phyloP scores from a whole-genome alignment of 23 red algal species.

The Gracilaria vermiculophylla region DNA sequence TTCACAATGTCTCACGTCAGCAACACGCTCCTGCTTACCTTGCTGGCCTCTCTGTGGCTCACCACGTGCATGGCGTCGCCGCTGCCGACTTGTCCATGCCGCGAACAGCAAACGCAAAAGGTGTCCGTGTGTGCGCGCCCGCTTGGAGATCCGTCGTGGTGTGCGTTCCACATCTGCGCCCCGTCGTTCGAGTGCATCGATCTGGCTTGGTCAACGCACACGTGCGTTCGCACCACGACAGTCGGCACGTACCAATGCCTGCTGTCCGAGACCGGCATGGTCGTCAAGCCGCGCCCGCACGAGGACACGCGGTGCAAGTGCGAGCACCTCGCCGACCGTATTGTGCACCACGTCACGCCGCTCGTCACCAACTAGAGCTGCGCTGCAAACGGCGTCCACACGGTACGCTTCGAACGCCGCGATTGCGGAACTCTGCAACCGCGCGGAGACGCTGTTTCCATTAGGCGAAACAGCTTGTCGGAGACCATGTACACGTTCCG shows the following conservation, averaged over 20 bases:
- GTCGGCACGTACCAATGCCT: slow-evolving; percentile 33
- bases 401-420: background rate
- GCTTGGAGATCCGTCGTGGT: slow-evolving; percentile 49
- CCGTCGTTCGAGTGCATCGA: slow-evolving; percentile 48
- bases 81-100: slow-evolving; percentile 45
- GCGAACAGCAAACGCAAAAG: background rate
- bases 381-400: background rate
- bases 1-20: background rate
- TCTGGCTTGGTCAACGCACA: slow-evolving; percentile 41
- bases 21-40: background rate
- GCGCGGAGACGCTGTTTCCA: no score
- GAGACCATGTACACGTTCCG: no score
- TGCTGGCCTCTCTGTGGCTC: background rate
- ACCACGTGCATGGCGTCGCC: background rate
- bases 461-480: no score
- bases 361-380: background rate
- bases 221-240: slow-evolving; percentile 3
- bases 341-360: slow-evolving; percentile 8
- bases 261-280: background rate
- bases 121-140: slow-evolving; percentile 39
- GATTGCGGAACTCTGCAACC: no score
- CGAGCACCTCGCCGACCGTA: background rate
- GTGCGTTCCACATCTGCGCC: slow-evolving; percentile 52
- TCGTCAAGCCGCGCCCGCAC: slow-evolving; percentile 40
- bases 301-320: slow-evolving; percentile 38